Conservation (phyloP, 106 monocot genomes). For the Platanthera guangdongensis region DNA sequence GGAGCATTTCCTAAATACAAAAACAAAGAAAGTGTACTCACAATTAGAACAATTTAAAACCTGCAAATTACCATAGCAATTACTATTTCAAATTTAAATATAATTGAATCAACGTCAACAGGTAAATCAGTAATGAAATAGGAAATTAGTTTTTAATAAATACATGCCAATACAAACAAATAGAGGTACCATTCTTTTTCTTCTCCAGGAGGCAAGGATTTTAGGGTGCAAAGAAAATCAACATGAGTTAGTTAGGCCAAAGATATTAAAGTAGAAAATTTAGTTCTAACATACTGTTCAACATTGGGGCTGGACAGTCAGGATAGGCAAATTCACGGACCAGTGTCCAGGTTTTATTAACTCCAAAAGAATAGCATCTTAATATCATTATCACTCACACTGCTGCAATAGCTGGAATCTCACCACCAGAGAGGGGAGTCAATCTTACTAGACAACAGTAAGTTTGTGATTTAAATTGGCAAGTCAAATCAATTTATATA, state of each 20-base stretch:
- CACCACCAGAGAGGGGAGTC: neutral
- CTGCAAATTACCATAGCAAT: neutral
- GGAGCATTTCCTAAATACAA: conserved; percentile 73
- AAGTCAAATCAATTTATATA: neutral
- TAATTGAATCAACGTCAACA: neutral
- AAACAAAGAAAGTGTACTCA: neutral
- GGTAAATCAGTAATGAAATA: neutral
- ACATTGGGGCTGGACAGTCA: too few species aligned
- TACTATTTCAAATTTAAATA: neutral
- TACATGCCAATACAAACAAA: neutral
- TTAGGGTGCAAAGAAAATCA: neutral
- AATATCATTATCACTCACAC: too few species aligned
- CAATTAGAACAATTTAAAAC: neutral
- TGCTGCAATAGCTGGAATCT: neutral
- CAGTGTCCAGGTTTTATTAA: too few species aligned
- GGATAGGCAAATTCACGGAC: too few species aligned
- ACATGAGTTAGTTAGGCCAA: too few species aligned
- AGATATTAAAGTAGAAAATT: too few species aligned
- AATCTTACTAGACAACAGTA: neutral
- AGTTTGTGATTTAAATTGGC: neutral
- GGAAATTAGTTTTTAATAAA: neutral
- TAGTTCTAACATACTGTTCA: too few species aligned
- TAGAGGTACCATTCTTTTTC: neutral
- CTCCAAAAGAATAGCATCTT: too few species aligned
- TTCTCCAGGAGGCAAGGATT: neutral